Evolutionary conservation across 176 grass and related monocot species (phyloP).

Genomic region (Musa beccarii): DNA sequence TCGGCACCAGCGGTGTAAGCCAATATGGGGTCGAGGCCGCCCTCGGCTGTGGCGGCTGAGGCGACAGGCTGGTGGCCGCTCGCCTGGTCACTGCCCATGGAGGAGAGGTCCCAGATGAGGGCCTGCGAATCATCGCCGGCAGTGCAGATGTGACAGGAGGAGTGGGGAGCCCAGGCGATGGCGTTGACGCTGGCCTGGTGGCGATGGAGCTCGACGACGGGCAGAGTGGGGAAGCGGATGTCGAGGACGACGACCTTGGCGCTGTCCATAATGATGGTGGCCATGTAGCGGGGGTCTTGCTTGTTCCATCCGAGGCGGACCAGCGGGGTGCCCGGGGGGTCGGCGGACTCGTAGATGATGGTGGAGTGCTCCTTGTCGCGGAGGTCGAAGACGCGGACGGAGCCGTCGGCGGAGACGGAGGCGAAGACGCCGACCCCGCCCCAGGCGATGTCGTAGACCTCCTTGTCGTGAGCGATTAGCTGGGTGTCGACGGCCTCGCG

Average conservation of each 20-base stretch:
- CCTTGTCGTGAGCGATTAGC: constrained; percentile 97
- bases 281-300: constrained; percentile 99
- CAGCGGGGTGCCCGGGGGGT: constrained; percentile 48
- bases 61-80: neutral
- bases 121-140: constrained; percentile 87
- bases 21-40: constrained; percentile 80
- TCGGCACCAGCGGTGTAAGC: constrained; percentile 89
- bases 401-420: constrained; percentile 78
- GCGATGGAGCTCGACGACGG: constrained; percentile 86
- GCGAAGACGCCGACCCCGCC: constrained; percentile 84
- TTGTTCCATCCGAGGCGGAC: constrained; percentile 96
- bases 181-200: constrained; percentile 90
- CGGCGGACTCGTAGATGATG: constrained; percentile 76
- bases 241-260: constrained; percentile 96
- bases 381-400: constrained; percentile 84
- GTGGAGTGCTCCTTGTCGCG: constrained; percentile 95
- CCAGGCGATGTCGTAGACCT: constrained; percentile 97
- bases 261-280: constrained; percentile 97
- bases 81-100: constrained; percentile 43
- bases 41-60: constrained; percentile 49
- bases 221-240: constrained; percentile 87
- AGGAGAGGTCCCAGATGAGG: constrained; percentile 93
- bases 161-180: constrained; percentile 89
- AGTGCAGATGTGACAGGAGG: constrained; percentile 92
- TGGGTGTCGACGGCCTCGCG: constrained; percentile 86